These are phyloP conservation scores for Phalaenopsis equestris DNA, from an alignment of 106 monocot genomes.

Conservation along the genomic window DNA sequence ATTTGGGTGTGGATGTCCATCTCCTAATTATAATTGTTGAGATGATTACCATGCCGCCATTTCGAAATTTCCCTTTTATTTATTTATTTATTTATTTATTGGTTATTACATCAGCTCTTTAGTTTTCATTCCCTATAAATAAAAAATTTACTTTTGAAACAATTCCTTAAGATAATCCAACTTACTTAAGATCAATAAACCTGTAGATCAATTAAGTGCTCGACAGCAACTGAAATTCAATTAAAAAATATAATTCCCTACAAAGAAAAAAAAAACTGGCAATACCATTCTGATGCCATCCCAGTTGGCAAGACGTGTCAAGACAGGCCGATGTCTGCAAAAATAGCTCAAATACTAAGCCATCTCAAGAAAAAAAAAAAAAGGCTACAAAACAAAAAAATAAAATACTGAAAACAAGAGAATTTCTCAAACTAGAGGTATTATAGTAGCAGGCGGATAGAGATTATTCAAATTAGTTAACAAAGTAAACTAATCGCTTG, in stretches of 20 bases:
- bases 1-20: too few relatives aligned
- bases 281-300: conserved; percentile 79
- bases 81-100: too few relatives aligned
- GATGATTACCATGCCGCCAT: too few relatives aligned
- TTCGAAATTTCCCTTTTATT: too few relatives aligned
- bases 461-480: neutral
- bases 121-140: neutral
- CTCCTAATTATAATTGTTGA: too few relatives aligned
- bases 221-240: neutral
- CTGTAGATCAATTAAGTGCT: neutral
- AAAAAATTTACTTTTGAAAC: neutral
- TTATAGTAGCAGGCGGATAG: neutral
- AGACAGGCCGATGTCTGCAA: conserved; percentile 67
- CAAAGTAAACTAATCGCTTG: neutral
- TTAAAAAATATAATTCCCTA: neutral
- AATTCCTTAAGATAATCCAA: neutral
- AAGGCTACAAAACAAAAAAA: neutral
- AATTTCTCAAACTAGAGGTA: neutral
- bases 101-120: neutral
- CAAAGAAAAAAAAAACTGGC: neutral
- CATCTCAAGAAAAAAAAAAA: neutral
- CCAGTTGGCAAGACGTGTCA: conserved; percentile 75
- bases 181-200: neutral
- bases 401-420: neutral
- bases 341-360: neutral